phyloP scores from a whole-genome alignment of 306 rosid species.

The Gastrolobium villosum region DNA sequence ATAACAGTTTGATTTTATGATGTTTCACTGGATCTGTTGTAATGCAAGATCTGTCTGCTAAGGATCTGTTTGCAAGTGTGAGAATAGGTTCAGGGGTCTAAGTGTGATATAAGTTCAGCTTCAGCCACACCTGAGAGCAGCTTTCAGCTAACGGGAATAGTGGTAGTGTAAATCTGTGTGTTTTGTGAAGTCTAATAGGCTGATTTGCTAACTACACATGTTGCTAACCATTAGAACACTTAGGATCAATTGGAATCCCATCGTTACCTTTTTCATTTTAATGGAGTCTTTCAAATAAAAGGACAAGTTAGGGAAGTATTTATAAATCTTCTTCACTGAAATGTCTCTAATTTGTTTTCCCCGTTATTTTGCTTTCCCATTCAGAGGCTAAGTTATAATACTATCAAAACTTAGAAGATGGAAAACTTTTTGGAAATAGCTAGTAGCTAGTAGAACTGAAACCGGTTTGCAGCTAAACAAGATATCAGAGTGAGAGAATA shows the following conservation, averaged over 20 bases:
- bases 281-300: not conserved
- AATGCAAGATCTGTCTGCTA: not conserved
- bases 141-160: not conserved
- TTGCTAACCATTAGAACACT: not conserved
- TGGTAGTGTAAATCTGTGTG: not conserved
- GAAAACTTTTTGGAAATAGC: not conserved
- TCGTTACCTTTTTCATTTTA: not conserved
- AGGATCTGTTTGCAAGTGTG: not conserved
- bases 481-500: no score
- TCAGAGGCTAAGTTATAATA: not conserved
- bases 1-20: not conserved
- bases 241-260: not conserved
- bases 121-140: not conserved
- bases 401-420: not conserved
- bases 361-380: not conserved
- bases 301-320: not conserved
- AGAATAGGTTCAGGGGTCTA: not conserved
- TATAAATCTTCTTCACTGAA: not conserved
- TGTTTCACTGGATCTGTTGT: slow-evolving; percentile 1
- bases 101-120: not conserved
- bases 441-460: not conserved
- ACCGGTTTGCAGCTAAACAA: not conserved
- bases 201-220: not conserved
- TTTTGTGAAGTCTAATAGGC: not conserved
- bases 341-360: not conserved